These are phyloP conservation scores for Penicillium nucicola DNA, from an alignment of 495 filamentous ascomycete species.

Conservation along the genomic window DNA sequence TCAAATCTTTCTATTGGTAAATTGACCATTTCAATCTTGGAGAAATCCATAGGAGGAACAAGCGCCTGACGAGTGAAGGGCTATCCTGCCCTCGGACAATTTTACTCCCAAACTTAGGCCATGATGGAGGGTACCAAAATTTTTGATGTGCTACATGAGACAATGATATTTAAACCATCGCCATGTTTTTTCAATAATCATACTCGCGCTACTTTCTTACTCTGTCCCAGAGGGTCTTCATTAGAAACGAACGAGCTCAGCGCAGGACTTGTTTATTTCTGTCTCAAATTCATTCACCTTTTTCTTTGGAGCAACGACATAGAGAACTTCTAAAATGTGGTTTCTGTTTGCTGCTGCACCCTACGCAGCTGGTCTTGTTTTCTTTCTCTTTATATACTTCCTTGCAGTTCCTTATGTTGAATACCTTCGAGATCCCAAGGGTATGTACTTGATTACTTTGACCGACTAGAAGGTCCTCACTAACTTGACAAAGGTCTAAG, in stretches of 20 bases:
- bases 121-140: neutral
- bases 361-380: conserved; percentile 23
- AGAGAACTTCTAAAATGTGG: conserved; percentile 14
- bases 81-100: conserved; percentile 1
- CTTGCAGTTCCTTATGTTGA: conserved; percentile 34
- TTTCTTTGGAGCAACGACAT: neutral
- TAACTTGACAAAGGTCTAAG: conserved; percentile 35
- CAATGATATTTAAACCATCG: conserved; percentile 13
- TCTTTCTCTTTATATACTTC: conserved; percentile 36
- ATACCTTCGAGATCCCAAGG: conserved; percentile 47
- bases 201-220: neutral
- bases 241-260: neutral
- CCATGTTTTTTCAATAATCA: neutral
- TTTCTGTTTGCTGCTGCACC: conserved; percentile 23
- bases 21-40: neutral
- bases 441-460: conserved; percentile 7
- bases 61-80: too few relatives aligned
- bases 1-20: conserved; percentile 5
- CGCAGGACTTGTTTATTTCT: neutral
- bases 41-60: neutral
- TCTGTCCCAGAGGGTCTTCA: too few relatives aligned
- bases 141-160: neutral
- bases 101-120: neutral
- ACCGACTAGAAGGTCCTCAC: neutral
- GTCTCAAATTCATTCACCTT: neutral